These are phyloP conservation scores for Gossypium herbaceum DNA, from an alignment of 345 rosid genomes.

Conservation along the genomic window DNA sequence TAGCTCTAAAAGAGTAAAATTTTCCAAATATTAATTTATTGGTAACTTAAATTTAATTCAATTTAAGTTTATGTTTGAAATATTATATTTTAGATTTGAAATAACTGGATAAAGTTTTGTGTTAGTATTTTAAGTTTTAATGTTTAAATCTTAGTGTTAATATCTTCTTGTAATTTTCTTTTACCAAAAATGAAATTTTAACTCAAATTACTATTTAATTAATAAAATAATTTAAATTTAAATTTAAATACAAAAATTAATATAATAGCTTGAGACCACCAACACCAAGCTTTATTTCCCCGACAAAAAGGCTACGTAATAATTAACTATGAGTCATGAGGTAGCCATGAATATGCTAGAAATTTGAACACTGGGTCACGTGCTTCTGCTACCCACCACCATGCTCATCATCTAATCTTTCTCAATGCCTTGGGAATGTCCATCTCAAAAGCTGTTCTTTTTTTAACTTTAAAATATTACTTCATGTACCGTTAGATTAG, in stretches of 20 bases:
- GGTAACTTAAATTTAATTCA: too few relatives aligned
- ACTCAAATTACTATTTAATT: neutral
- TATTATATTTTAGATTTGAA: too few relatives aligned
- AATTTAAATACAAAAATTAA: too few relatives aligned
- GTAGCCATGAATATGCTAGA: neutral
- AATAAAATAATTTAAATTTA: neutral
- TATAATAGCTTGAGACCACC: neutral
- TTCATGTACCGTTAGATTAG: neutral
- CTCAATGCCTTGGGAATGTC: slow-evolving; percentile 24
- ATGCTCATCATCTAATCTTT: neutral
- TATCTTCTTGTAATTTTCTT: too few relatives aligned
- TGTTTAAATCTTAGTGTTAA: too few relatives aligned
- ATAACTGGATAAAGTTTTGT: too few relatives aligned
- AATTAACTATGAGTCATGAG: neutral
- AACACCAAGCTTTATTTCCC: neutral
- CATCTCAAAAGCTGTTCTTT: slow-evolving; percentile 3
- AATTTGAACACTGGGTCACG: slow-evolving; percentile 6
- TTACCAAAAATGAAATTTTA: too few relatives aligned
- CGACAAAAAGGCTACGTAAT: neutral
- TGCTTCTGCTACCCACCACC: slow-evolving; percentile 1
- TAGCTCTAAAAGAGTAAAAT: neutral
- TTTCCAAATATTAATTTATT: too few relatives aligned
- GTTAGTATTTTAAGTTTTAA: too few relatives aligned
- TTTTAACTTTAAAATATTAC: neutral
- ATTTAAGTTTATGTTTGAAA: too few relatives aligned